Conservation (phyloP, 2,329 filamentous ascomycete genomes). For the Waltergamsia citrina region DNA sequence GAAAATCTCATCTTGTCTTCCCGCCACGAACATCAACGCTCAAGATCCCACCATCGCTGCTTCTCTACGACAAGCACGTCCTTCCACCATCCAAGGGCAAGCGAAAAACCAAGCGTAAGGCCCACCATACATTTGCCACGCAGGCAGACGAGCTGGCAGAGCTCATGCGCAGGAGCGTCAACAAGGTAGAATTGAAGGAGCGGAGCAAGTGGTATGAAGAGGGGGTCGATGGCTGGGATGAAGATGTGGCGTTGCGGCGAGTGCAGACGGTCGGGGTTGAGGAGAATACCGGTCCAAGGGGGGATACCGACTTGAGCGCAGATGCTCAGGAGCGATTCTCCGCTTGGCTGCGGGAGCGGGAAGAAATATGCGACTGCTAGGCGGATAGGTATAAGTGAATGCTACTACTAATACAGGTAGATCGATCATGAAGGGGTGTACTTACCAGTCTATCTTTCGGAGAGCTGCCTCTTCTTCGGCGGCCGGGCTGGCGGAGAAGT, state of each 20-base stretch:
- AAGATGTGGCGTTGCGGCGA: conserved; percentile 23
- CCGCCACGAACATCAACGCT: conserved; percentile 37
- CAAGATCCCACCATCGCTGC: conserved; percentile 36
- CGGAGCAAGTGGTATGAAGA: conserved; percentile 30
- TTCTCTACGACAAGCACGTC: conserved; percentile 31
- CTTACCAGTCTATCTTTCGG: no score
- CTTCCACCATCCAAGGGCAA: conserved; percentile 9
- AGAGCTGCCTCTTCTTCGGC: no score
- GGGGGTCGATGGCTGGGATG: conserved; percentile 16
- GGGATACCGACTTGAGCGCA: conserved; percentile 15
- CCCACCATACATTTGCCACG: conserved; percentile 21
- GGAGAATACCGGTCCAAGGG: conserved; percentile 12
- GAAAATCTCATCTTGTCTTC: conserved; percentile 34
- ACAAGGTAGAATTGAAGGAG: conserved; percentile 33
- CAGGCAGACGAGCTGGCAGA: conserved; percentile 38
- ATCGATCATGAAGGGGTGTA: no score
- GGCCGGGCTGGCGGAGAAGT: no score
- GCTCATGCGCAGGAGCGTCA: conserved; percentile 39
- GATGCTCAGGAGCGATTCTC: conserved; percentile 14
- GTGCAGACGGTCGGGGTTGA: conserved; percentile 29
- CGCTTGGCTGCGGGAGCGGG: conserved; percentile 18
- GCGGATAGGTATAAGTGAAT: no score
- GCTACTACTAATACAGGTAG: no score
- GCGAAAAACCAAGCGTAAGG: conserved; percentile 8
- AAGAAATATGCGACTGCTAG: conserved; percentile 12